Evolutionary conservation across 441 rosid genomes (phyloP).

Genomic region (Corymbia citriodora): DNA sequence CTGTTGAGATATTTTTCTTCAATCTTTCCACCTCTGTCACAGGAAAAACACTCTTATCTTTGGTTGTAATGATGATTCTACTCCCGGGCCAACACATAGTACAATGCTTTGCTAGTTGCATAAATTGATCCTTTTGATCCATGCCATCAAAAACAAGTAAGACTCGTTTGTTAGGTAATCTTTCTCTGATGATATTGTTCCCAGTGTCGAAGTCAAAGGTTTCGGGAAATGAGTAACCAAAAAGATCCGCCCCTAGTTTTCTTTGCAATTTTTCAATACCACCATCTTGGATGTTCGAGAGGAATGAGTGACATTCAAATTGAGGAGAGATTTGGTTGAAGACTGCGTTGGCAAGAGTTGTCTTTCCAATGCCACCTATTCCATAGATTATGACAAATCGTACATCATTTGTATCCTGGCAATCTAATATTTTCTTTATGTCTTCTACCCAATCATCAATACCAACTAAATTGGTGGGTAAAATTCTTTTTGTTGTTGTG

Average conservation of each 20-base stretch:
- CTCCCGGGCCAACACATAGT: not conserved
- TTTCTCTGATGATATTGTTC: not conserved
- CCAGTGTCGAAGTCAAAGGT: not conserved
- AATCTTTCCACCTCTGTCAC: rapidly evolving
- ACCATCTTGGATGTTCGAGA: not conserved
- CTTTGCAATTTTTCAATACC: not conserved
- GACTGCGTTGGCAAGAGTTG: too few relatives aligned
- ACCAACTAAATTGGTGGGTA: too few relatives aligned
- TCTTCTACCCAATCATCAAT: too few relatives aligned
- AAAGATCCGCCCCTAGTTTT: rapidly evolving
- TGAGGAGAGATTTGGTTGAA: too few relatives aligned
- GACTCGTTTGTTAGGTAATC: not conserved
- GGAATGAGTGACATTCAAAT: too few relatives aligned
- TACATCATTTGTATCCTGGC: too few relatives aligned
- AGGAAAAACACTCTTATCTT: not conserved
- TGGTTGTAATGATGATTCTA: not conserved
- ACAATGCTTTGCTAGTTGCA: not conserved
- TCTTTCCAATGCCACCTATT: too few relatives aligned
- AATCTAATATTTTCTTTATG: too few relatives aligned
- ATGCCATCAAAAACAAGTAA: not conserved
- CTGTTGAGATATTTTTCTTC: too few relatives aligned
- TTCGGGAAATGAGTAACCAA: not conserved
- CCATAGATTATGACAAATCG: too few relatives aligned
- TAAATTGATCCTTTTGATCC: not conserved
- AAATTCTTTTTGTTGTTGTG: too few relatives aligned